phyloP scores from a whole-genome alignment of 2,329 filamentous ascomycete species.

The Ustulina deusta region DNA sequence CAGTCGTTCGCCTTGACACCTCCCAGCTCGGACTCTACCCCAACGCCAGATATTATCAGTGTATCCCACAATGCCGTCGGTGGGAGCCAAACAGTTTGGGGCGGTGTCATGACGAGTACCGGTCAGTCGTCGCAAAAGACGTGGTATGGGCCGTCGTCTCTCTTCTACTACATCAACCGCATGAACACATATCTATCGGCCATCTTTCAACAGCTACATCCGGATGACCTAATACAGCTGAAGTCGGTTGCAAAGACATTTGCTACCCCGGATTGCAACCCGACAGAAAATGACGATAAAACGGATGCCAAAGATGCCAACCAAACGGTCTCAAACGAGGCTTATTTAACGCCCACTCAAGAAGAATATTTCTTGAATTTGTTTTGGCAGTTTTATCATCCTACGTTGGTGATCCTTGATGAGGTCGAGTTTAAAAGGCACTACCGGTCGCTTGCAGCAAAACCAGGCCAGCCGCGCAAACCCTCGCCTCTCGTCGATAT shows the following conservation, averaged over 20 bases:
- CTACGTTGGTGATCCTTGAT: slow-evolving; percentile 57
- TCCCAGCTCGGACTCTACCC: slow-evolving; percentile 34
- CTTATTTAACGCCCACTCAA: slow-evolving; percentile 54
- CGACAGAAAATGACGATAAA: slow-evolving; percentile 35
- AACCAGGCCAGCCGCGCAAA: slow-evolving; percentile 49
- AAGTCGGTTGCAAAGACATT: slow-evolving; percentile 45
- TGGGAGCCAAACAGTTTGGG: slow-evolving; percentile 46
- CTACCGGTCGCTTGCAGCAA: slow-evolving; percentile 57
- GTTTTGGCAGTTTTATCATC: slow-evolving; percentile 62
- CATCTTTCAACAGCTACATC: slow-evolving; percentile 51
- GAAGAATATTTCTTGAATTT: slow-evolving; percentile 61
- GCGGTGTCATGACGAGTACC: slow-evolving; percentile 53
- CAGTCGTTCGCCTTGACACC: slow-evolving; percentile 34
- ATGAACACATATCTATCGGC: slow-evolving; percentile 54
- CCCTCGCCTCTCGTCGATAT: slow-evolving; percentile 65
- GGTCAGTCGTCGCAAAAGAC: slow-evolving; percentile 52
- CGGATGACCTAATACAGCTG: slow-evolving; percentile 49
- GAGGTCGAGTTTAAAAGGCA: slow-evolving; percentile 59
- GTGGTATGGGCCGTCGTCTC: slow-evolving; percentile 58
- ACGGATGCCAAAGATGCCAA: slow-evolving; percentile 32
- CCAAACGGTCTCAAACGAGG: slow-evolving; percentile 39
- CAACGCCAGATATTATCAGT: slow-evolving; percentile 20
- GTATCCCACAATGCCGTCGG: slow-evolving; percentile 6
- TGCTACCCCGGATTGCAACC: slow-evolving; percentile 41
- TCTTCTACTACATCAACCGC: slow-evolving; percentile 57